These are phyloP conservation scores for Eragrostis tef DNA, from an alignment of 202 grass and related monocot genomes.

Conservation along the genomic window DNA sequence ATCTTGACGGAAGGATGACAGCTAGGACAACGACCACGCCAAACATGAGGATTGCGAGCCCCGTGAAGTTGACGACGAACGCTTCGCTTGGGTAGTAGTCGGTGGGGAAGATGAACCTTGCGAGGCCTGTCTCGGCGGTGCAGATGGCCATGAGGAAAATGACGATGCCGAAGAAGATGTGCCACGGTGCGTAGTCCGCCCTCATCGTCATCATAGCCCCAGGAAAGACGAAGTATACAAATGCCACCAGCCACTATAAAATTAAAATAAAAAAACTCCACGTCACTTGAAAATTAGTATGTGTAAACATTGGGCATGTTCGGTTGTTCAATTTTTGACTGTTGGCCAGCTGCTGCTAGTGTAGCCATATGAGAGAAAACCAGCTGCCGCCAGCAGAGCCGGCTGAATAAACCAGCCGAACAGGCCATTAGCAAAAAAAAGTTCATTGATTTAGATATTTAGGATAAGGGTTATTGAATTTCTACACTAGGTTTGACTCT, in stretches of 20 bases:
- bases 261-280: neutral
- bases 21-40: constrained; percentile 34
- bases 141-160: constrained; percentile 63
- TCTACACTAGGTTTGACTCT: too few species aligned
- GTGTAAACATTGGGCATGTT: too few species aligned
- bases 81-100: constrained; percentile 15
- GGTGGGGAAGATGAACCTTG: neutral
- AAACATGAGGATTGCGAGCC: constrained; percentile 50
- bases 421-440: too few species aligned
- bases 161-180: constrained; percentile 57
- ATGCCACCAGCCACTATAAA: constrained; percentile 55
- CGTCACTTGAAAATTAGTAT: too few species aligned
- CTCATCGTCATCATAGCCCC: constrained; percentile 55
- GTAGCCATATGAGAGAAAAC: too few species aligned
- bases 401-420: too few species aligned
- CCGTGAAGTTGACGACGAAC: constrained; percentile 49
- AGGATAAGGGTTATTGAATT: too few species aligned
- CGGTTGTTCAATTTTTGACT: too few species aligned
- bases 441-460: too few species aligned
- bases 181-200: constrained; percentile 61
- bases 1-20: constrained; percentile 53
- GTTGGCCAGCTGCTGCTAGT: too few species aligned
- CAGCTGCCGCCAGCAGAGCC: too few species aligned
- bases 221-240: constrained; percentile 55
- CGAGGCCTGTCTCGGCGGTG: constrained; percentile 49